These are phyloP conservation scores for Verticillium zaregamsianum DNA, from an alignment of 2,329 filamentous ascomycete genomes.

Conservation along the genomic window DNA sequence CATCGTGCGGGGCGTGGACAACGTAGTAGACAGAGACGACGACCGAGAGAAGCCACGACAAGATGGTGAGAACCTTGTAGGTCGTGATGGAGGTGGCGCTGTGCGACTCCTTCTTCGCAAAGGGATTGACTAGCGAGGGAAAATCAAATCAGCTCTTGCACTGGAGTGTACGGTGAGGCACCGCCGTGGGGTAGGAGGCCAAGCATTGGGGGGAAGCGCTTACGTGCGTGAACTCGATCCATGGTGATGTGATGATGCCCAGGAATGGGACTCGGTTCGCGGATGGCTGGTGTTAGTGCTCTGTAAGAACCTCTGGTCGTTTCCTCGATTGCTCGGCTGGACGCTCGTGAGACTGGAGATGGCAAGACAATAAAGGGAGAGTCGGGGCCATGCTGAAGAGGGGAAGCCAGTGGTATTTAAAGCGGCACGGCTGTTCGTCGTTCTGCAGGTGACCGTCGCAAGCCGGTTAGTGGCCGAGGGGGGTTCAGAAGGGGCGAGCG, in stretches of 20 bases:
- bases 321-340: background rate
- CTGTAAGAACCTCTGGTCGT: background rate
- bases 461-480: background rate
- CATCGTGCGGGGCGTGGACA: slow-evolving; percentile 59
- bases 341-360: background rate
- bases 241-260: background rate
- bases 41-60: slow-evolving; percentile 72
- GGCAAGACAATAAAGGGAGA: background rate
- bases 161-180: slow-evolving; percentile 4
- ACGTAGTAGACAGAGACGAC: slow-evolving; percentile 72
- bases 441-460: background rate
- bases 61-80: slow-evolving; percentile 71
- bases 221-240: slow-evolving; percentile 15
- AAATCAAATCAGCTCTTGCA: slow-evolving; percentile 7
- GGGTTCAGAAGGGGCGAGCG: background rate
- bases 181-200: slow-evolving; percentile 5
- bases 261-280: background rate
- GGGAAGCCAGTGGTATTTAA: background rate
- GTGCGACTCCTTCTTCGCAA: slow-evolving; percentile 66
- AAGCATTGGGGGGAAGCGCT: slow-evolving; percentile 6
- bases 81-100: slow-evolving; percentile 55
- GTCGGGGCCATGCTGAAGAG: background rate
- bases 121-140: slow-evolving; percentile 62
- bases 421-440: background rate
- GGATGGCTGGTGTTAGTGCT: background rate